Evolutionary conservation across 768 basidiomycete genomes (phyloP), one percentile per base, ranked within the genome.

Genomic region (Mycena pura): DNA sequence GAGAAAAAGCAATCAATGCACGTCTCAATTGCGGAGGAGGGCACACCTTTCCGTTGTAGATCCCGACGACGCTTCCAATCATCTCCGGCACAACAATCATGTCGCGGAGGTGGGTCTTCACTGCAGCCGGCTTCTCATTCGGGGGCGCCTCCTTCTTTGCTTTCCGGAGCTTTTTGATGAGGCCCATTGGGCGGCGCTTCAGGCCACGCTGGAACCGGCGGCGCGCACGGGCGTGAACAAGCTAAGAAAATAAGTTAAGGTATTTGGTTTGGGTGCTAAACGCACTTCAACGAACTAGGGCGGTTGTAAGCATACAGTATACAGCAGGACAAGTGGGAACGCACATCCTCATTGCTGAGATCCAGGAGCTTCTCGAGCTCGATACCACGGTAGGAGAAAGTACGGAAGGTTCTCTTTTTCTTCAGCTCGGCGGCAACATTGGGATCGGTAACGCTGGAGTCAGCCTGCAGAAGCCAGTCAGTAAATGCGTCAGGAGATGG

Each of bases 51-150:
- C 95, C 95, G 74, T 95, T 96, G 89, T 99, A 99, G 75, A 99
- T 96, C 64, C 97, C 97, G 65, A 98, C 89, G 68, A 99, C 93
- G 72, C 88, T 91, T 63, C 97, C 97, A 78, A 99, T 98, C 97
- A 99, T 99, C 84, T 99, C 97, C 48, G 97, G 97, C 61, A 99
- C 97, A 79, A 99, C 90, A 79, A 99, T 96, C 97, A 99, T 99
- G 82, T 99, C 90, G 72, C 97, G 94, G 70, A 99, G 85, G 80
- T 99, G 97, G 58, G 97, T 99, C 87, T 99, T 99, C 73, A 99
- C 96, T 69, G 95, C 92, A 51, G 94, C 86, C 60, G 97, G 97
- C 85, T 99, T 99, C 83, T 99, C 96, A 80, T 98, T 97, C 69
- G 96, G 93, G 57, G 88, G 92, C n/a, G 95, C 95, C 79, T 98